Percentiles rank a stretch among this genome's conserved stretches.
Conservation (phyloP, 164 flowering plant genomes). For the Liriodendron chinense region DNA sequence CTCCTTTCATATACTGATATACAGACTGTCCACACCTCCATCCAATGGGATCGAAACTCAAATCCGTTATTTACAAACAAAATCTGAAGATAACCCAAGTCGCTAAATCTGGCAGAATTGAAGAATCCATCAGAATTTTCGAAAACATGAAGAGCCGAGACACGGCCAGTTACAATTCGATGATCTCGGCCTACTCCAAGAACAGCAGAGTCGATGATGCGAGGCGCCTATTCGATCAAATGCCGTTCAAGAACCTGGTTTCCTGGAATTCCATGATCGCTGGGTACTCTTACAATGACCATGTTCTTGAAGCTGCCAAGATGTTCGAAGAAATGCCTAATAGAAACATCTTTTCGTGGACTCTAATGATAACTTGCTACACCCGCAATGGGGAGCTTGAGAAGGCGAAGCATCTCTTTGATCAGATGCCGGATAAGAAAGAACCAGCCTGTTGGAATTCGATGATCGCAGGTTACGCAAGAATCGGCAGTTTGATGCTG, state of each 20-base stretch:
- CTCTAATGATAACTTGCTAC: conserved; percentile 22
- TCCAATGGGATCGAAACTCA: conserved; percentile 6
- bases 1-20: too few relatives aligned
- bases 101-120: conserved; percentile 33
- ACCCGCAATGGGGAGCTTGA: conserved; percentile 14
- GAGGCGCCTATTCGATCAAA: conserved; percentile 12
- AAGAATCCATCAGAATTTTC: conserved; percentile 31
- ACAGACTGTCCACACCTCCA: background rate
- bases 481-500: conserved; percentile 6
- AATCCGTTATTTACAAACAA: conserved; percentile 16
- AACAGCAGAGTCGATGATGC: conserved; percentile 16
- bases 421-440: conserved; percentile 16
- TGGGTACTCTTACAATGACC: conserved; percentile 17
- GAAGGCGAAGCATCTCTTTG: conserved; percentile 16
- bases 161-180: conserved; percentile 17
- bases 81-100: conserved; percentile 34
- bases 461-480: conserved; percentile 17
- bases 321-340: conserved; percentile 16
- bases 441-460: conserved; percentile 19
- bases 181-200: conserved; percentile 23
- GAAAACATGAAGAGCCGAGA: conserved; percentile 10
- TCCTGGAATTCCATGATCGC: conserved; percentile 23
- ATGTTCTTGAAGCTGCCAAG: conserved; percentile 10
- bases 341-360: conserved; percentile 20
- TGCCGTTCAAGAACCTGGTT: conserved; percentile 15